phyloP scores from a whole-genome alignment of 164 flowering plant genomes.

The Magnolia sinica region DNA sequence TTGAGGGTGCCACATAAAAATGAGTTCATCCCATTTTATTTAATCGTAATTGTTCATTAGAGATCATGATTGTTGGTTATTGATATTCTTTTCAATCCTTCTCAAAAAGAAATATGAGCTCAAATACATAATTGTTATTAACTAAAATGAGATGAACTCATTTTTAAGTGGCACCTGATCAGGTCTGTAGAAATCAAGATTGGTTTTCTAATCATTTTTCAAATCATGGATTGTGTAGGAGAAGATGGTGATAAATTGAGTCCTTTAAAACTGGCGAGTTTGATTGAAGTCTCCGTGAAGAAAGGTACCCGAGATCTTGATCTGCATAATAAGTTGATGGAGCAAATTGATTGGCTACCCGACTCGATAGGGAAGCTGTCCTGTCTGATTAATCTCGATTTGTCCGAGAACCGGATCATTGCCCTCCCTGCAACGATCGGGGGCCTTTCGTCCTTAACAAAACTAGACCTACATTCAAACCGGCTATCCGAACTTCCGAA shows the following conservation, averaged over 20 bases:
- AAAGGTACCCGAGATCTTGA: constrained; percentile 61
- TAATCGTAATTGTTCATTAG: too few species aligned
- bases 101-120: not conserved
- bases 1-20: not conserved
- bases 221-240: constrained; percentile 40
- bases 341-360: constrained; percentile 75
- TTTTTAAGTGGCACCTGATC: too few species aligned
- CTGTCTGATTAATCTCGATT: constrained; percentile 50
- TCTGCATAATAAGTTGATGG: constrained; percentile 61
- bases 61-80: not conserved
- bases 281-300: constrained; percentile 70
- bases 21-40: not conserved
- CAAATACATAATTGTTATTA: too few species aligned
- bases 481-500: constrained; percentile 59
- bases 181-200: too few species aligned
- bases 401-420: constrained; percentile 68
- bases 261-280: constrained; percentile 68
- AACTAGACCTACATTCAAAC: constrained; percentile 69
- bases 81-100: not conserved
- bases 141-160: too few species aligned
- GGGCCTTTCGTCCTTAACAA: constrained; percentile 55
- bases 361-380: constrained; percentile 80
- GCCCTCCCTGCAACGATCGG: constrained; percentile 59
- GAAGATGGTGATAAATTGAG: constrained; percentile 72
- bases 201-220: not conserved